Conservation (phyloP, 768 basidiomycete genomes). For the Candolleomyces efflorescens region DNA sequence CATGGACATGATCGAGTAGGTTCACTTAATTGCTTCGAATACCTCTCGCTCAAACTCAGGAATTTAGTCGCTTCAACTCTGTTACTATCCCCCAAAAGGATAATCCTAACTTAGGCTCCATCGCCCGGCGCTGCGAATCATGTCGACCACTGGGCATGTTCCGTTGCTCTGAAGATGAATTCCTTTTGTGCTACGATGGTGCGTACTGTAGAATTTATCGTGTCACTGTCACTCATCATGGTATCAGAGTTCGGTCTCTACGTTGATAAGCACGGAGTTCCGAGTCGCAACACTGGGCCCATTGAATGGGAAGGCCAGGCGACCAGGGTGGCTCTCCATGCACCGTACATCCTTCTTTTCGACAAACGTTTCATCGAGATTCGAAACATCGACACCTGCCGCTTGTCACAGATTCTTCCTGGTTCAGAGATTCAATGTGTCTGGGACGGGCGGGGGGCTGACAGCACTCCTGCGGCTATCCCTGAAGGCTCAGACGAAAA, state of each 20-base stretch:
- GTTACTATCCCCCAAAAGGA: conserved; percentile 87
- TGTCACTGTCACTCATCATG: background rate
- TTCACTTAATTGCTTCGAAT: conserved; percentile 1
- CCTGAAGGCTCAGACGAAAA: conserved; percentile 60
- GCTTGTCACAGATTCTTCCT: conserved; percentile 80
- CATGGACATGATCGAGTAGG: conserved; percentile 92
- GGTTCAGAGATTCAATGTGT: conserved; percentile 84
- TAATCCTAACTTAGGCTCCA: conserved; percentile 54
- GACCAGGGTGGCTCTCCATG: conserved; percentile 86
- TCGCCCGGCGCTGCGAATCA: conserved; percentile 84
- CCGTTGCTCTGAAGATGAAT: conserved; percentile 86
- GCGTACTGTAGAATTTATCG: conserved; percentile 17
- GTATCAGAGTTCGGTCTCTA: conserved; percentile 87
- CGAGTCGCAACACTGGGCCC: conserved; percentile 64
- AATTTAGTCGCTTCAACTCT: conserved; percentile 66
- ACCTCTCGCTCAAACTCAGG: background rate
- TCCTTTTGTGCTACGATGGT: conserved; percentile 93
- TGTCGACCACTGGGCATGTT: conserved; percentile 93
- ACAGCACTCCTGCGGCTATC: conserved; percentile 59
- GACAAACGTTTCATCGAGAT: conserved; percentile 92
- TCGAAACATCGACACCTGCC: conserved; percentile 77
- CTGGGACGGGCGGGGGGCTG: conserved; percentile 77
- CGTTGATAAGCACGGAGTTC: conserved; percentile 91
- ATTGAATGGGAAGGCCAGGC: conserved; percentile 97
- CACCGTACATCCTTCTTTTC: conserved; percentile 87